These are phyloP conservation scores for Talaromyces wortmannii DNA, from an alignment of 495 filamentous ascomycete species.

Conservation along the genomic window DNA sequence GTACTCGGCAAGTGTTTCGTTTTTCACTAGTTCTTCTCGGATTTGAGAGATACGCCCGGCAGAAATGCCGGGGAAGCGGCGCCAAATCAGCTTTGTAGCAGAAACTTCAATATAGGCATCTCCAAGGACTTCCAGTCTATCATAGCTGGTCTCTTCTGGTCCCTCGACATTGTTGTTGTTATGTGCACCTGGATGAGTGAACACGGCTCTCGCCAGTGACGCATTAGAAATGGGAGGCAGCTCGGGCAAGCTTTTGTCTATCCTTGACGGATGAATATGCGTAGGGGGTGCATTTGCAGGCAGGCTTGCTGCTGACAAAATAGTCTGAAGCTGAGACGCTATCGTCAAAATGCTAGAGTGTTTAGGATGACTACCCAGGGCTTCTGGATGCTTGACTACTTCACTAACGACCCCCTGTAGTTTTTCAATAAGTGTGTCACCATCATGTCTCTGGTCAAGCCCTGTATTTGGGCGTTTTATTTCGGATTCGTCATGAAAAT, in stretches of 20 bases:
- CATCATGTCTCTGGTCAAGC: neutral
- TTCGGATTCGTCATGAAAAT: too few species aligned
- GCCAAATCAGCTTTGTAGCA: slow-evolving; percentile 55
- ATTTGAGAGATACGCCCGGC: slow-evolving; percentile 58
- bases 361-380: slow-evolving; percentile 1
- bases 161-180: slow-evolving; percentile 19
- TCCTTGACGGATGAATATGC: neutral
- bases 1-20: slow-evolving; percentile 64
- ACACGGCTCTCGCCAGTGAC: slow-evolving; percentile 51
- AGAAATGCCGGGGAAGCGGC: slow-evolving; percentile 50
- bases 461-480: neutral
- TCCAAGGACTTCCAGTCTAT: slow-evolving; percentile 68
- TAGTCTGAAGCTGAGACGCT: slow-evolving; percentile 12
- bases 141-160: slow-evolving; percentile 41
- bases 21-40: slow-evolving; percentile 67
- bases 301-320: slow-evolving; percentile 9
- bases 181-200: slow-evolving; percentile 55
- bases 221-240: slow-evolving; percentile 54
- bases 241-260: slow-evolving; percentile 29
- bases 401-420: slow-evolving; percentile 14
- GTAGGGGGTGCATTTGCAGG: neutral
- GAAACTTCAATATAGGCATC: slow-evolving; percentile 70
- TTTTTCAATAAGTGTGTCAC: slow-evolving; percentile 1
- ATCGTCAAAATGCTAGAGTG: slow-evolving; percentile 17
- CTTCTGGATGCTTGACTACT: slow-evolving; percentile 9